A percentile compares a stretch with the other conserved stretches of the same genome.
These are phyloP conservation scores for Passiflora organensis DNA, from an alignment of 345 rosid species.

Conservation along the genomic window DNA sequence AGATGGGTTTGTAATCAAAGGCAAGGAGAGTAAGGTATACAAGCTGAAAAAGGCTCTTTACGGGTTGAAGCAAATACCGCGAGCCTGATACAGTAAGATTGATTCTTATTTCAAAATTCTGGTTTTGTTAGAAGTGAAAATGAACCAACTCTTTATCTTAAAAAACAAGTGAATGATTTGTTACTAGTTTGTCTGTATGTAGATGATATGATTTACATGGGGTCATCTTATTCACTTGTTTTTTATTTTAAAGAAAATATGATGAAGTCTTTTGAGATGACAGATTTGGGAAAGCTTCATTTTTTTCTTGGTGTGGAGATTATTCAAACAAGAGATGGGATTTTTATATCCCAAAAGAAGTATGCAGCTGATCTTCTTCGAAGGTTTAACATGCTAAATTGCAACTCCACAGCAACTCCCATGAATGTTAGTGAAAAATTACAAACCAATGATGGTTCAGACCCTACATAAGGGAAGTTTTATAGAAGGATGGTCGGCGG, in stretches of 20 bases:
- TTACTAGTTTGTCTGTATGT: not conserved
- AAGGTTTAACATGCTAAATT: slow-evolving; percentile 1
- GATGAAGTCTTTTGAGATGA: not conserved
- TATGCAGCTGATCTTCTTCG: not conserved
- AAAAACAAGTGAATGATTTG: not conserved
- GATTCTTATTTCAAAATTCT: not conserved
- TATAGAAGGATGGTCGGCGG: not conserved
- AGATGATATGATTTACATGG: not conserved
- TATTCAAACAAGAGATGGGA: not conserved
- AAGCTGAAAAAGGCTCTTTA: not conserved
- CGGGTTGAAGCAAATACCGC: not conserved
- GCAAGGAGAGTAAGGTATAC: not conserved
- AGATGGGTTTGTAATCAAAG: not conserved
- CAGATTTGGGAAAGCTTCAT: not conserved
- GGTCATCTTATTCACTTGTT: not conserved
- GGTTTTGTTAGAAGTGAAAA: not conserved
- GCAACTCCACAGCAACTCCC: not conserved
- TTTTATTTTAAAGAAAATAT: not conserved
- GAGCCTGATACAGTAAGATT: not conserved
- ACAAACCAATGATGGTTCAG: not conserved
- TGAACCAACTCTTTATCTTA: not conserved
- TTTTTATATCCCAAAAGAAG: slow-evolving; percentile 1
- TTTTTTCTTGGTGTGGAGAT: not conserved
- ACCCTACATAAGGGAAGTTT: not conserved
- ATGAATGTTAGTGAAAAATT: slow-evolving; percentile 7